These are phyloP conservation scores for Corynascus novoguineensis DNA, from an alignment of 495 filamentous ascomycete genomes.

Conservation along the genomic window DNA sequence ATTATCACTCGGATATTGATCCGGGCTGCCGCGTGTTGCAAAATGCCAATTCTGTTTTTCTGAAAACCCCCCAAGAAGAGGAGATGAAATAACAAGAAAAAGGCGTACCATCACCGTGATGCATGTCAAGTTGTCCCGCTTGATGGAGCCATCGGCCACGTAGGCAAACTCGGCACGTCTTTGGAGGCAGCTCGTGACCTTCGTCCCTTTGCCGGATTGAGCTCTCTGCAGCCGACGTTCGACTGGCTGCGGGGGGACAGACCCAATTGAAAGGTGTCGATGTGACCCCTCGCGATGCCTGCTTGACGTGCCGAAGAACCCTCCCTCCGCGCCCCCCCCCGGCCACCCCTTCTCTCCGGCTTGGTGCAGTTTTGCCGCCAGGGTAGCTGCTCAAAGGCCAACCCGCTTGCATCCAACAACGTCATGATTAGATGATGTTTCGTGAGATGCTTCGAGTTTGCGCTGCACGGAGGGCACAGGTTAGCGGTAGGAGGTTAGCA, in stretches of 20 bases:
- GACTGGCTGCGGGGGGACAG: background rate
- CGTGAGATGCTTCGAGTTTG: background rate
- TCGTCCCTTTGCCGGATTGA: constrained; percentile 8
- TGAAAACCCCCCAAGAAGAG: too few relatives aligned
- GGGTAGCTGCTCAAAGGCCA: background rate
- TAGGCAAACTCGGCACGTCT: background rate
- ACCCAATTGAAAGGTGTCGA: constrained; percentile 1
- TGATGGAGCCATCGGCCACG: background rate
- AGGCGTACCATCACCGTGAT: background rate
- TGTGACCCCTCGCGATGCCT: constrained; percentile 6
- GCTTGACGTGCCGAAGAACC: constrained; percentile 1
- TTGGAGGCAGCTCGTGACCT: constrained; percentile 7
- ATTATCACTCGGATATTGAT: background rate
- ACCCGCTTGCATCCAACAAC: background rate
- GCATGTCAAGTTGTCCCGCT: background rate
- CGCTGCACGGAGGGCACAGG: background rate
- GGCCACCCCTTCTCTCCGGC: too few relatives aligned
- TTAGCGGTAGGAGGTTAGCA: background rate
- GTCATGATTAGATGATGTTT: background rate
- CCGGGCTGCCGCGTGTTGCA: too few relatives aligned
- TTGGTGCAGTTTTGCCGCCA: background rate
- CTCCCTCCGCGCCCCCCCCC: too few relatives aligned
- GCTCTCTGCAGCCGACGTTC: constrained; percentile 7
- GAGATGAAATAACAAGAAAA: too few relatives aligned
- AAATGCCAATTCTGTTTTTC: too few relatives aligned